phyloP scores from a whole-genome alignment of 805 yeast species.

The Candida golubevii region DNA sequence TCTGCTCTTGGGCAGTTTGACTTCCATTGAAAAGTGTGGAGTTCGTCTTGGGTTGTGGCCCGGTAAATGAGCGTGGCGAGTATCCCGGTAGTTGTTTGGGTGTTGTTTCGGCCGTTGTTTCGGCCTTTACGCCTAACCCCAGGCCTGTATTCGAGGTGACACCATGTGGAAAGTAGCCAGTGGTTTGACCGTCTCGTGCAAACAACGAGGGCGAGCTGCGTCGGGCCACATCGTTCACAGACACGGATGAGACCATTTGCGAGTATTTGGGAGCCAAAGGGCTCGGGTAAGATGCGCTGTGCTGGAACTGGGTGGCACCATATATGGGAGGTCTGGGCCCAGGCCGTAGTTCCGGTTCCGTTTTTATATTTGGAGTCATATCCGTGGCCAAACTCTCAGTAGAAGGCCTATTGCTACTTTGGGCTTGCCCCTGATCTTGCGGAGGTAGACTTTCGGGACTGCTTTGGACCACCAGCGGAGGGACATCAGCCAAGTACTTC shows the following conservation, averaged over 20 bases:
- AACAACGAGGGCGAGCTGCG: not conserved
- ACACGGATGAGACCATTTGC: too few relatives aligned
- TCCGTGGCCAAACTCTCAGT: not conserved
- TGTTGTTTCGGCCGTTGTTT: not conserved
- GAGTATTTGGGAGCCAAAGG: not conserved
- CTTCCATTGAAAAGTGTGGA: not conserved
- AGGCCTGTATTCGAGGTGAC: not conserved
- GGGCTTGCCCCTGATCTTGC: conserved; percentile 1
- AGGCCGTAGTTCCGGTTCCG: conserved; percentile 7
- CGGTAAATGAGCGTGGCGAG: not conserved
- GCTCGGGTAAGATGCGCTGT: not conserved
- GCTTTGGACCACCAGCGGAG: conserved; percentile 11
- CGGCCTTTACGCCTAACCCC: not conserved
- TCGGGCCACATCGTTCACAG: not conserved
- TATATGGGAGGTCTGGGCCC: conserved; percentile 14
- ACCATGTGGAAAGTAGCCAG: not conserved
- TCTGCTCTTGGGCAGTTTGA: not conserved
- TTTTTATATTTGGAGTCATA: conserved; percentile 3
- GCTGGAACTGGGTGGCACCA: not conserved
- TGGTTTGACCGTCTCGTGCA: not conserved
- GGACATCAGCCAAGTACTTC: conserved; percentile 70
- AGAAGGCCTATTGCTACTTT: not conserved
- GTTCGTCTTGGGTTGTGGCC: not conserved
- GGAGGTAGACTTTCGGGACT: conserved; percentile 8
- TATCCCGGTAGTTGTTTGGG: too few relatives aligned